Conservation (phyloP, 371 early-diverging fungal species). For the Choanephora cucurbitarum region DNA sequence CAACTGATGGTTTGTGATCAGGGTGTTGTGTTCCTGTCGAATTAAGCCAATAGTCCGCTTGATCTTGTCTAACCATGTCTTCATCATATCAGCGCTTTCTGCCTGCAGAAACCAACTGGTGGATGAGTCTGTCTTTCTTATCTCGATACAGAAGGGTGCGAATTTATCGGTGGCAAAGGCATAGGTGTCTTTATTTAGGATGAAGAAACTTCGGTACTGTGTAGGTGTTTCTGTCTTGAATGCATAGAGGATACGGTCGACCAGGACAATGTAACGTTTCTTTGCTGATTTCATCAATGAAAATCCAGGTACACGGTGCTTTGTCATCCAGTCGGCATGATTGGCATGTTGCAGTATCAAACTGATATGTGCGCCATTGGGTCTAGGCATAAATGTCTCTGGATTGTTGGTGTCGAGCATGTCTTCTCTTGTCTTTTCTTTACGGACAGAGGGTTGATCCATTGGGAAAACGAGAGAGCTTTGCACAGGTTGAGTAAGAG, state of each 20-base stretch:
- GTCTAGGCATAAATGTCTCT: conserved; percentile 4
- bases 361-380: conserved; percentile 13
- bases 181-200: conserved; percentile 30
- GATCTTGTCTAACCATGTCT: conserved; percentile 35
- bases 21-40: not conserved
- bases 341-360: conserved; percentile 24
- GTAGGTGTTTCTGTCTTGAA: conserved; percentile 36
- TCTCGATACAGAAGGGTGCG: conserved; percentile 35
- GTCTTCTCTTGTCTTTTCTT: not conserved
- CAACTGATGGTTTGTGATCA: conserved; percentile 4
- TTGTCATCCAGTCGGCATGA: conserved; percentile 35
- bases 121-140: conserved; percentile 23
- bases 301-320: conserved; percentile 36
- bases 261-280: conserved; percentile 33
- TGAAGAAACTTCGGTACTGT: conserved; percentile 36
- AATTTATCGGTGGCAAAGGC: conserved; percentile 43
- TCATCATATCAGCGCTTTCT: conserved; percentile 34
- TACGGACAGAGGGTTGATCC: not conserved
- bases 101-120: conserved; percentile 37
- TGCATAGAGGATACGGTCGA: conserved; percentile 37
- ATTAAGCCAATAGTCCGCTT: conserved; percentile 33
- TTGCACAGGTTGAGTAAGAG: not conserved
- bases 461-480: conserved; percentile 9
- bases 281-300: conserved; percentile 35
- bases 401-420: conserved; percentile 15